Base-by-base conservation (phyloP, 441 rosid species). In the Pelargonium citronellum region DNA sequence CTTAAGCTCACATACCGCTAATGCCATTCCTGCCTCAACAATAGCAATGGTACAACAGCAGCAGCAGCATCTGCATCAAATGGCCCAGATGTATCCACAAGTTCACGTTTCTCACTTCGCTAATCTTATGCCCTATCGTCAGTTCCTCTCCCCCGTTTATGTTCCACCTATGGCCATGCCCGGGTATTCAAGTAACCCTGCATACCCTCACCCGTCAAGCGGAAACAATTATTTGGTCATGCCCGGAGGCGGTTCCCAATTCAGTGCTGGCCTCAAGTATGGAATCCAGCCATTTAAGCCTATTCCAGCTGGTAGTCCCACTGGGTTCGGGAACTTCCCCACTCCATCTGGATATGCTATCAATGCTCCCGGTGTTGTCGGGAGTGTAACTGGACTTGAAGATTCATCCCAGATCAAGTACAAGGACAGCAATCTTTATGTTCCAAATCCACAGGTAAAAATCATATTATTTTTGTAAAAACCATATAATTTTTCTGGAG, bases 201-300 rank as follows among this genome's bases (percentile, higher is more conserved):
- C 87, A n/a, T 92, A 84, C 77, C 81, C 98, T 12, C 98, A 93
- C 73, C 96, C 96, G 68, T 83, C 95, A 44, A 89, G 84, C 78
- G 95, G 95, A 69, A 89, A 81, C 79, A 83, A 86, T 78, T 93
- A 89, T 74, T 67, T 89, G 87, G 68, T 93, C 78, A 89, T 93
- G 96, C 95, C 91, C 63, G 97, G 97, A 66, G 87, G 91, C 70
- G 80, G 89, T 79, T 86, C 96, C 66, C 96, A 90, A 79, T 84
- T 87, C 62, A 72, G 80, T 69, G 78, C 92, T 73, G 89, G 92
- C 69, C 83, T 91, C 77, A 93, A 93, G 83, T 93, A 88, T 79
- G 98, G 98, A 27, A 81, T 93, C 64, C 97, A 87, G 83, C 98
- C 85, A 75, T 91, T 77, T 74, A 93, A 93, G 83, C 92, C 92